These are phyloP conservation scores for Zelonia costaricensis DNA, from an alignment of 208 protist genomes.

Conservation along the genomic window DNA sequence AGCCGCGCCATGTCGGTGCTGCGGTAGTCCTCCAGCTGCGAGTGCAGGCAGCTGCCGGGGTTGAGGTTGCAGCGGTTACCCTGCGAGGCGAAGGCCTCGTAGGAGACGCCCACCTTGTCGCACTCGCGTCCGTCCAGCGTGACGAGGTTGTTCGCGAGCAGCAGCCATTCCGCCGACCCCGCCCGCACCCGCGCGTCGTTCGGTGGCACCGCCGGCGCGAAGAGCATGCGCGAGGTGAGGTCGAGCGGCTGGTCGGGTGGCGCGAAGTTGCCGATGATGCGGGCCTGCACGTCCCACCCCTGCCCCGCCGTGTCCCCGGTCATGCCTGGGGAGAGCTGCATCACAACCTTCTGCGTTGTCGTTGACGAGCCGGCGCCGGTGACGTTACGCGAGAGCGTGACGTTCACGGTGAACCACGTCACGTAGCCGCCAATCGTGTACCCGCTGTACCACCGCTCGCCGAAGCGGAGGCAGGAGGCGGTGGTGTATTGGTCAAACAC, in stretches of 20 bases:
- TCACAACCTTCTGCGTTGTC: constrained; percentile 15
- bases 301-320: constrained; percentile 28
- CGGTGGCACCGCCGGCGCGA: constrained; percentile 48
- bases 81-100: constrained; percentile 83
- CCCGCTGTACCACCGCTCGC: constrained; percentile 75
- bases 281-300: constrained; percentile 46
- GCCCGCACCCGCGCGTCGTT: constrained; percentile 43
- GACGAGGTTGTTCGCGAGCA: constrained; percentile 65
- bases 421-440: constrained; percentile 67
- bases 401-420: constrained; percentile 63
- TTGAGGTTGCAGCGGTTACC: constrained; percentile 60
- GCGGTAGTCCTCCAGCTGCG: constrained; percentile 84
- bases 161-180: constrained; percentile 73
- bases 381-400: constrained; percentile 41
- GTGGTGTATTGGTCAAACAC: constrained; percentile 49
- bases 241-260: constrained; percentile 54
- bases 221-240: constrained; percentile 71
- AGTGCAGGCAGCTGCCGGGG: constrained; percentile 72
- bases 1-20: constrained; percentile 44
- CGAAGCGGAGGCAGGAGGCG: constrained; percentile 87
- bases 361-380: constrained; percentile 7
- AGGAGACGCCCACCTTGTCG: constrained; percentile 90
- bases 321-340: constrained; percentile 56
- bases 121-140: constrained; percentile 76
- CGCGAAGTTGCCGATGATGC: constrained; percentile 75